Conservation (phyloP, 2,329 filamentous ascomycete genomes). For the Ceratocystis ficicola region DNA sequence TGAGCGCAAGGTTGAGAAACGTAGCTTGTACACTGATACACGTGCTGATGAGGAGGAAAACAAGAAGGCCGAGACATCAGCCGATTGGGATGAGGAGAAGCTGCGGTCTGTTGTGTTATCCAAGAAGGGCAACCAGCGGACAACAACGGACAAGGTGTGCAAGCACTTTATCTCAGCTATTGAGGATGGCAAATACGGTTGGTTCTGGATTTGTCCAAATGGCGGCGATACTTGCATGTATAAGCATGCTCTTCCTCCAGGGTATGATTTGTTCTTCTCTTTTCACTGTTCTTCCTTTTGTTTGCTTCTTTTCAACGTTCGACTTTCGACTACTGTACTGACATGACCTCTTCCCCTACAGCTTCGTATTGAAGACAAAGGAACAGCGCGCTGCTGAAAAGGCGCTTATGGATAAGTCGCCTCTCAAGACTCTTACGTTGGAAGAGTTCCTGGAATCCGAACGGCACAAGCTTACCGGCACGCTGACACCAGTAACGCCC, state of each 20-base stretch:
- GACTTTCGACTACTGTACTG: background rate
- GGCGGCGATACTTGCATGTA: conserved; percentile 98
- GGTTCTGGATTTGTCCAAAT: conserved; percentile 98
- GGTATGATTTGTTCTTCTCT: conserved; percentile 46
- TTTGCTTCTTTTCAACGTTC: background rate
- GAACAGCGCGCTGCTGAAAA: conserved; percentile 94
- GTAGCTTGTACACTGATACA: conserved; percentile 75
- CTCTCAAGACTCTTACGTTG: conserved; percentile 82
- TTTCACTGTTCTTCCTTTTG: background rate
- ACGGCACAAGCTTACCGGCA: conserved; percentile 86
- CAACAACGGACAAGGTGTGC: conserved; percentile 96
- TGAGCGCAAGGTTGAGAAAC: conserved; percentile 88
- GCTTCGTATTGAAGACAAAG: conserved; percentile 94
- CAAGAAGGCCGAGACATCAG: conserved; percentile 86
- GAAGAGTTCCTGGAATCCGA: conserved; percentile 97
- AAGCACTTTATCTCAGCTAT: conserved; percentile 96
- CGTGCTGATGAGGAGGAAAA: conserved; percentile 60
- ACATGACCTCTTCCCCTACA: conserved; percentile 29
- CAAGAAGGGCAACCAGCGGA: conserved; percentile 95
- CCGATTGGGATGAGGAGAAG: conserved; percentile 97
- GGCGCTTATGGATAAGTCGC: conserved; percentile 88
- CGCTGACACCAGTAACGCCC: conserved; percentile 80
- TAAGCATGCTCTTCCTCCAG: conserved; percentile 84
- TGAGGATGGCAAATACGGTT: conserved; percentile 96
- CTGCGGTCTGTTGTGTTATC: conserved; percentile 78